A percentile compares a stretch with the other conserved stretches of the same genome.
These are phyloP conservation scores for Phialocephala subalpina DNA, from an alignment of 2,329 filamentous ascomycete genomes.

Conservation along the genomic window DNA sequence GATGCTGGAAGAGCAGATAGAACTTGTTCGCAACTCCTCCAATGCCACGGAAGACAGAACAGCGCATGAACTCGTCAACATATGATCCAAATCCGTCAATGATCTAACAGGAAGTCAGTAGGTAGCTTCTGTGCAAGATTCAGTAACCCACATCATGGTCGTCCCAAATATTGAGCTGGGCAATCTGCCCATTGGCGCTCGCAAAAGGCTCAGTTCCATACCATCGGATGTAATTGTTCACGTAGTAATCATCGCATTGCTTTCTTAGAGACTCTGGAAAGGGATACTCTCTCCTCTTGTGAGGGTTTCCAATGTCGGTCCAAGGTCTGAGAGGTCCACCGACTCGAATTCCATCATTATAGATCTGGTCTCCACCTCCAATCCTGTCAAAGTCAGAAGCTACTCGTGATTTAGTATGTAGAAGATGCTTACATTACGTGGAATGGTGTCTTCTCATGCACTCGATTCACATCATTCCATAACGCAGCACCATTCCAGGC, in stretches of 20 bases:
- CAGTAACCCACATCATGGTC: slow-evolving; percentile 77
- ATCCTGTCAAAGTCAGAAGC: slow-evolving; percentile 61
- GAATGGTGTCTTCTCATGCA: slow-evolving; percentile 81
- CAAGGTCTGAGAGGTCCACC: slow-evolving; percentile 82
- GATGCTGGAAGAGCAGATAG: slow-evolving; percentile 97
- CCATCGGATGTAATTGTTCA: slow-evolving; percentile 87
- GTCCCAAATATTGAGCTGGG: slow-evolving; percentile 98
- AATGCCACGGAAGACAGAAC: slow-evolving; percentile 89
- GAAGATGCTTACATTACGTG: slow-evolving; percentile 80
- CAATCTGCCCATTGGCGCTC: slow-evolving; percentile 86
- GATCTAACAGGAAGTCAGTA: slow-evolving; percentile 67
- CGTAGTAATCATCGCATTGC: slow-evolving; percentile 89
- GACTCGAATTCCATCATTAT: slow-evolving; percentile 92
- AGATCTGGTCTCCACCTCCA: slow-evolving; percentile 94
- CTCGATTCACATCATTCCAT: slow-evolving; percentile 92
- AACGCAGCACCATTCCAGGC: slow-evolving; percentile 90
- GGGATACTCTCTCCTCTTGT: slow-evolving; percentile 79
- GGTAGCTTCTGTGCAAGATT: slow-evolving; percentile 36
- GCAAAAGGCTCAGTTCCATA: slow-evolving; percentile 87
- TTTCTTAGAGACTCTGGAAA: slow-evolving; percentile 83
- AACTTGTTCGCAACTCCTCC: slow-evolving; percentile 96
- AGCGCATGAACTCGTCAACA: slow-evolving; percentile 91
- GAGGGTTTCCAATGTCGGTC: slow-evolving; percentile 84
- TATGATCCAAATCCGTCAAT: slow-evolving; percentile 96
- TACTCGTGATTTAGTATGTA: not conserved